Evolutionary conservation across 495 filamentous ascomycete genomes (phyloP).

Genomic region (Xylaria nigripes): DNA sequence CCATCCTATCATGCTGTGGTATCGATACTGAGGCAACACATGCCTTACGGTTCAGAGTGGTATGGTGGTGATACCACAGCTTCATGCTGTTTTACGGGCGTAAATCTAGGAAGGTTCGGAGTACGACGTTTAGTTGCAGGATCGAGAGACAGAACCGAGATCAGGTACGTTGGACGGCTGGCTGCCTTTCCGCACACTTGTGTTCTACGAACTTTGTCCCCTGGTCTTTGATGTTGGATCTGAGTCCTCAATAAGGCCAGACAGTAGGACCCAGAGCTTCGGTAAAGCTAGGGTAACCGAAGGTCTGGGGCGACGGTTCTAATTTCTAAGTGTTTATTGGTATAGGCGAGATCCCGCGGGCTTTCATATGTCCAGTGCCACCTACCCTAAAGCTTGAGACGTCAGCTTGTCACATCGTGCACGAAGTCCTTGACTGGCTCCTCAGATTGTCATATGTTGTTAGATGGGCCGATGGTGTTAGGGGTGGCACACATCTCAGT

Average conservation of each 20-base stretch:
- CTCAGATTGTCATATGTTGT: conserved; percentile 2
- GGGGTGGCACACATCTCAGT: background rate
- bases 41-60: conserved; percentile 6
- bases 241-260: background rate
- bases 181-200: conserved; percentile 18
- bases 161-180: conserved; percentile 28
- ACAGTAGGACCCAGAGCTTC: conserved; percentile 5
- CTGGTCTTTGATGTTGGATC: background rate
- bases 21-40: conserved; percentile 7
- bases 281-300: conserved; percentile 12
- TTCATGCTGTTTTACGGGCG: conserved; percentile 26
- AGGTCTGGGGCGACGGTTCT: background rate
- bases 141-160: conserved; percentile 30
- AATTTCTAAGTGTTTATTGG: background rate
- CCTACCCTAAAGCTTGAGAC: background rate
- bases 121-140: conserved; percentile 29
- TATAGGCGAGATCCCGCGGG: conserved; percentile 5
- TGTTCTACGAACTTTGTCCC: conserved; percentile 5
- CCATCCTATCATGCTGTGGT: background rate
- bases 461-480: background rate
- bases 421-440: background rate
- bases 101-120: conserved; percentile 22
- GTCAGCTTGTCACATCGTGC: conserved; percentile 4
- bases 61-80: conserved; percentile 18
- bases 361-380: conserved; percentile 1